Evolutionary conservation across 139 green algal species (phyloP).

Genomic region (Marvania coccoides): DNA sequence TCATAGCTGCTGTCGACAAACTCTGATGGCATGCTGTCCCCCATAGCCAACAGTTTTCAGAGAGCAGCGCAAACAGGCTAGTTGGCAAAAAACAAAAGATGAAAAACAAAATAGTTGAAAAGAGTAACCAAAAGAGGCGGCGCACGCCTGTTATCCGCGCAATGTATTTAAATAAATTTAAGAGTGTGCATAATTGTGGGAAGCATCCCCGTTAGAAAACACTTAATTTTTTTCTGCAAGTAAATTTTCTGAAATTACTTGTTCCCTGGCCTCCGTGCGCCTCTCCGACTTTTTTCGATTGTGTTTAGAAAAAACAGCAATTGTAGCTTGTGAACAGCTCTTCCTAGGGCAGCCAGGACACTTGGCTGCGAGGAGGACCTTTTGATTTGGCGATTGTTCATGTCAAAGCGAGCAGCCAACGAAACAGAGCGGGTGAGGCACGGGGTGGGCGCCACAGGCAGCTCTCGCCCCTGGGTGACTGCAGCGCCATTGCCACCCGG

Average conservation of each 20-base stretch:
- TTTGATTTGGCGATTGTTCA: conserved; percentile 3
- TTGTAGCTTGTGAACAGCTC: not conserved
- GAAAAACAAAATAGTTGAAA: not conserved
- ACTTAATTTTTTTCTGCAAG: not conserved
- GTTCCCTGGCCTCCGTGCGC: not conserved
- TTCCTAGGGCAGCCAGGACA: no score
- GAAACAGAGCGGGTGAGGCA: not conserved
- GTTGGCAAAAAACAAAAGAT: no score
- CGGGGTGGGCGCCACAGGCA: not conserved
- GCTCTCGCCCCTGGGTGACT: not conserved
- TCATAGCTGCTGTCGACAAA: not conserved
- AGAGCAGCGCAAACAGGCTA: not conserved
- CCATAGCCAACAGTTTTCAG: not conserved
- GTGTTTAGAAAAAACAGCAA: not conserved
- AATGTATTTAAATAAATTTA: not conserved
- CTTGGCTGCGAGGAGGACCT: no score
- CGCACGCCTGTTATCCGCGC: not conserved
- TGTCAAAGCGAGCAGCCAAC: conserved; percentile 16
- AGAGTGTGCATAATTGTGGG: not conserved
- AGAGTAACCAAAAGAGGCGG: no score
- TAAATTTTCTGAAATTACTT: not conserved
- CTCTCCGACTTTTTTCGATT: not conserved
- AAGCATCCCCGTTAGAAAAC: no score
- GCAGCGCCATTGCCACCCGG: conserved; percentile 6
- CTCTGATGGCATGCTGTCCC: not conserved